A percentile compares a stretch with the other conserved stretches of the same genome.
These are phyloP conservation scores for Calophaca sinica DNA, from an alignment of 306 rosid genomes.

Conservation along the genomic window DNA sequence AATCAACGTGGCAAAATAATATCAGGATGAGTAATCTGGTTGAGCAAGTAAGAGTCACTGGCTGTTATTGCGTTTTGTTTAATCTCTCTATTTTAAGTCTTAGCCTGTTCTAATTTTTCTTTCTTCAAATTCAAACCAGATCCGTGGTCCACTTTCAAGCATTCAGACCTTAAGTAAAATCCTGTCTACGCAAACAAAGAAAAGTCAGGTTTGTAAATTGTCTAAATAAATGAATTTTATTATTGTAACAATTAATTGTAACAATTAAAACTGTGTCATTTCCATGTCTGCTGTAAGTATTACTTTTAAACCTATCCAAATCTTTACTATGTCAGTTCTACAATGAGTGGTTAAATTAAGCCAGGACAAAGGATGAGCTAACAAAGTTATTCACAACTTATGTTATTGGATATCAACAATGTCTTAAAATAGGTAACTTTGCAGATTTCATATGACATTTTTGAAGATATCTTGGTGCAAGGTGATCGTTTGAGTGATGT, in stretches of 20 bases:
- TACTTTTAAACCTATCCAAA: background rate
- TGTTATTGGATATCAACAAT: conserved; percentile 32
- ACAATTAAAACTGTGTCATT: conserved; percentile 12
- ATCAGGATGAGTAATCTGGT: conserved; percentile 83
- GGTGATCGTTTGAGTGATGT: conserved; percentile 78
- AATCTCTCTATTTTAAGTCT: conserved; percentile 19
- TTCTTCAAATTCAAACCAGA: conserved; percentile 54
- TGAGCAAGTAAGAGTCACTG: conserved; percentile 70
- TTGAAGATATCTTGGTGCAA: conserved; percentile 85
- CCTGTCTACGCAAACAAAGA: conserved; percentile 78
- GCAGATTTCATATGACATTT: conserved; percentile 88
- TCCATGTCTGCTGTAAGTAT: conserved; percentile 9
- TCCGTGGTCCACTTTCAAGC: conserved; percentile 94
- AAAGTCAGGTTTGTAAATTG: conserved; percentile 69
- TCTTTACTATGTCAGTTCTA: background rate
- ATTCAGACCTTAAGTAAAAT: conserved; percentile 87
- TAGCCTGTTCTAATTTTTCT: conserved; percentile 43
- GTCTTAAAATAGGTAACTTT: conserved; percentile 34
- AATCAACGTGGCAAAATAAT: conserved; percentile 94
- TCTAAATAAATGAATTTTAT: conserved; percentile 31
- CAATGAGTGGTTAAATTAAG: conserved; percentile 6
- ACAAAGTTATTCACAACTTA: conserved; percentile 7
- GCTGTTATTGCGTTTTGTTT: conserved; percentile 20
- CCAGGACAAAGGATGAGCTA: conserved; percentile 24
- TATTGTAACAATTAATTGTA: background rate